phyloP scores from a whole-genome alignment of 2,329 filamentous ascomycete genomes.

The Claviceps maximensis region DNA sequence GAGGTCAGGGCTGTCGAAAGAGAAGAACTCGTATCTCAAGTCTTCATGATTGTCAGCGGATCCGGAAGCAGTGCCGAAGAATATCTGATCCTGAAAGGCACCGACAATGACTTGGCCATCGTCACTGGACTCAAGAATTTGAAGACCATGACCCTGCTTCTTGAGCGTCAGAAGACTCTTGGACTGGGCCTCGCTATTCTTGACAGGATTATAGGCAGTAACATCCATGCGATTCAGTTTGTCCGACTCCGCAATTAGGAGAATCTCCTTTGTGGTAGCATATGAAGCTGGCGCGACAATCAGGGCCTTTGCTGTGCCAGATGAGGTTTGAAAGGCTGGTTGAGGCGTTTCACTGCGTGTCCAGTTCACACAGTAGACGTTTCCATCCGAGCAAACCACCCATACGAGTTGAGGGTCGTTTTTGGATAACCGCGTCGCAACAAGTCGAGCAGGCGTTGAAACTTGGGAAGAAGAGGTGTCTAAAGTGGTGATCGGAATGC shows the following conservation, averaged over 20 bases:
- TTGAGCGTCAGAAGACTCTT: constrained; percentile 25
- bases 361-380: constrained; percentile 47
- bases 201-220: constrained; percentile 30
- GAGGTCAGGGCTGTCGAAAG: constrained; percentile 46
- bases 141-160: constrained; percentile 22
- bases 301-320: constrained; percentile 33
- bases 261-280: constrained; percentile 26
- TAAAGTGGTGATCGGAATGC: constrained; percentile 40
- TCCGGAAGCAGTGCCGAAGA: constrained; percentile 18
- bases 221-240: constrained; percentile 24
- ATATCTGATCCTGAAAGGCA: constrained; percentile 24
- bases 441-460: constrained; percentile 20
- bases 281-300: constrained; percentile 25
- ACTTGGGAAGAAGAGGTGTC: constrained; percentile 14
- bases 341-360: constrained; percentile 30
- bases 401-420: constrained; percentile 36
- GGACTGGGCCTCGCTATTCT: constrained; percentile 15
- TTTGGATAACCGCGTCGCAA: constrained; percentile 28
- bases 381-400: constrained; percentile 46
- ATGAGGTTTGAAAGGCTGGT: constrained; percentile 27
- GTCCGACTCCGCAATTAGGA: constrained; percentile 33
- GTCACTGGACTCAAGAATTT: constrained; percentile 33
- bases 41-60: constrained; percentile 13
- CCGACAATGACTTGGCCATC: constrained; percentile 43
- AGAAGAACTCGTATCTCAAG: constrained; percentile 40